Percentiles rank a stretch among this genome's conserved stretches.
These are phyloP conservation scores for Backusella sp. DNA, from an alignment of 192 early-diverging fungal genomes.

Conservation along the genomic window DNA sequence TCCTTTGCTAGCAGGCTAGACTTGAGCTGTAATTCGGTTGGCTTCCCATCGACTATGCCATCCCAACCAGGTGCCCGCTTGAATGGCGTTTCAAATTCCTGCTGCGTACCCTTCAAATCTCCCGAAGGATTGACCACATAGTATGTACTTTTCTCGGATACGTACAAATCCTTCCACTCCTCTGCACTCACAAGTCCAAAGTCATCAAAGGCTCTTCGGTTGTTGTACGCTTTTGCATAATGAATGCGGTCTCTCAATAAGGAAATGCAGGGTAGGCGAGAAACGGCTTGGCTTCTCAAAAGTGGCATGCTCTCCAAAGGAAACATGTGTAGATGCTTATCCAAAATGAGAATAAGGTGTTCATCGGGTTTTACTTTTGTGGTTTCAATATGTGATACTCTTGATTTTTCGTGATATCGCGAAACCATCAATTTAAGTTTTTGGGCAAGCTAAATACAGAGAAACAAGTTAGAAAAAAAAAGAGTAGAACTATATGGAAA, in stretches of 20 bases:
- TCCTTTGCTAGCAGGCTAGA: slow-evolving; percentile 21
- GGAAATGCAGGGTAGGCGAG: slow-evolving; percentile 76
- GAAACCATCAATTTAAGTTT: slow-evolving; percentile 5
- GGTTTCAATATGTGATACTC: background rate
- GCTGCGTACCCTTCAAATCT: slow-evolving; percentile 82
- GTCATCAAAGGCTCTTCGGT: background rate
- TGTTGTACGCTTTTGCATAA: slow-evolving; percentile 10
- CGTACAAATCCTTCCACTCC: slow-evolving; percentile 40
- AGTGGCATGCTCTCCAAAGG: slow-evolving; percentile 89
- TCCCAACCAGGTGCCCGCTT: slow-evolving; percentile 56
- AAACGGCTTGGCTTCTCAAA: slow-evolving; percentile 69
- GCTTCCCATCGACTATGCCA: slow-evolving; percentile 67
- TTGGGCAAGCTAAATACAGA: slow-evolving; percentile 22
- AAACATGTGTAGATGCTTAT: slow-evolving; percentile 79
- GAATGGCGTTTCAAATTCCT: slow-evolving; percentile 63
- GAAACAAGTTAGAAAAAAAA: background rate
- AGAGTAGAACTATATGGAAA: background rate
- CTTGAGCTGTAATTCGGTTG: slow-evolving; percentile 60
- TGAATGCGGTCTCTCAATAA: slow-evolving; percentile 66
- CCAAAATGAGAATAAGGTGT: slow-evolving; percentile 83
- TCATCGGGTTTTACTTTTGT: slow-evolving; percentile 14
- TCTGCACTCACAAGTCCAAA: background rate
- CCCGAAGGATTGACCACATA: slow-evolving; percentile 93
- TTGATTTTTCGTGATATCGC: slow-evolving; percentile 17
- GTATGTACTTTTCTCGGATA: slow-evolving; percentile 52